phyloP scores from a whole-genome alignment of 257 asterid species.

The Solanum corneliomulleri region DNA sequence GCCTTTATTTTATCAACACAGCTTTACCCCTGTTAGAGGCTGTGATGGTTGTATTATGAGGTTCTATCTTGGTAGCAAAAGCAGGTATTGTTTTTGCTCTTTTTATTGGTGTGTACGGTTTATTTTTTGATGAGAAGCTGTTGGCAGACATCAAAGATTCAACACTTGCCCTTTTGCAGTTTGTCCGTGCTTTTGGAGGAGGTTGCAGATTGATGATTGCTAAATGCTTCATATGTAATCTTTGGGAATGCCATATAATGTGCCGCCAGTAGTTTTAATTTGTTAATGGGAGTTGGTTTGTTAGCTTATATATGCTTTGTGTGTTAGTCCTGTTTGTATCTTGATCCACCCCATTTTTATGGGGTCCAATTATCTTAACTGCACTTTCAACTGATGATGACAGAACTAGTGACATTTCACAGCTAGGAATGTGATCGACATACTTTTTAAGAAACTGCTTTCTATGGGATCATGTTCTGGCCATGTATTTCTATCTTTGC shows the following conservation, averaged over 20 bases:
- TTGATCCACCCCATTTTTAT: neutral
- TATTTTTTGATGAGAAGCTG: neutral
- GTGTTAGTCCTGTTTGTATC: neutral
- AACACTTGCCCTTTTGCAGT: slow-evolving; percentile 12
- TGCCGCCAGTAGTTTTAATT: neutral
- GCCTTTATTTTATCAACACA: slow-evolving; percentile 4
- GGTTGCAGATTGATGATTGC: neutral
- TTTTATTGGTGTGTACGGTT: neutral
- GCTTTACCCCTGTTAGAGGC: neutral
- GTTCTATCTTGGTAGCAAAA: neutral
- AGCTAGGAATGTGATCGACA: neutral
- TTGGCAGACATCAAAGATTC: slow-evolving; percentile 1
- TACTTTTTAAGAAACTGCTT: neutral
- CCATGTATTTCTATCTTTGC: neutral
- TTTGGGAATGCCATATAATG: neutral
- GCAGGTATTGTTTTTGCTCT: slow-evolving; percentile 8
- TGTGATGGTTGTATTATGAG: neutral
- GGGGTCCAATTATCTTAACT: neutral
- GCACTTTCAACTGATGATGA: neutral
- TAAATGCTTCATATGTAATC: neutral
- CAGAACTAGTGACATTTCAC: neutral
- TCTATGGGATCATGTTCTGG: neutral
- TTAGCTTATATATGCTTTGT: neutral
- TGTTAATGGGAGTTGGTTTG: neutral
- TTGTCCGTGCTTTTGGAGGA: slow-evolving; percentile 1